These are phyloP conservation scores for Yarrowia yakushimensis DNA, from an alignment of 805 yeast species.

Conservation along the genomic window DNA sequence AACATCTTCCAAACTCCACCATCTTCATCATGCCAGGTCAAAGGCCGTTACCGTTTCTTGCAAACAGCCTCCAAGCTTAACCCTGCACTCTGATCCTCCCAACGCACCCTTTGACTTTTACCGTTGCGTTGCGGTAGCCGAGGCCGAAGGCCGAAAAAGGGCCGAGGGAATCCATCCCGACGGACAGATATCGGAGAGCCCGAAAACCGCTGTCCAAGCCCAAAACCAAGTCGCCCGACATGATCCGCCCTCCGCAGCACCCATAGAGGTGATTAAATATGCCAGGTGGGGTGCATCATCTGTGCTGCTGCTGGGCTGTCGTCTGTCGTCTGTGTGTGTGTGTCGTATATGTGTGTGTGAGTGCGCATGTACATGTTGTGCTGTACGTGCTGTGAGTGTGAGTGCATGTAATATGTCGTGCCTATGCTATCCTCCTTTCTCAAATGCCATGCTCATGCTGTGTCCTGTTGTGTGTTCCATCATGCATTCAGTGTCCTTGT, in stretches of 20 bases:
- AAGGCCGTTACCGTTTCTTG: too few species aligned
- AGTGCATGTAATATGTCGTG: background rate
- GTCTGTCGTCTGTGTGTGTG: background rate
- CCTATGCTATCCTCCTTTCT: background rate
- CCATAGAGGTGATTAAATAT: background rate
- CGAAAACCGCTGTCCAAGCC: background rate
- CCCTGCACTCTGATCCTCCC: background rate
- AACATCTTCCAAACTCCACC: too few species aligned
- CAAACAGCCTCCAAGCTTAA: background rate
- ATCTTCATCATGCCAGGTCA: too few species aligned
- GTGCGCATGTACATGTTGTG: background rate
- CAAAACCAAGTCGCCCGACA: too few species aligned
- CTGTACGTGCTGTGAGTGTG: background rate
- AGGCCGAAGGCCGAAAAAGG: conserved; percentile 14
- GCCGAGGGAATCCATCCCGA: background rate
- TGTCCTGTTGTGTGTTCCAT: background rate
- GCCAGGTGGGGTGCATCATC: background rate
- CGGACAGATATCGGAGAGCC: background rate
- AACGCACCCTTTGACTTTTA: background rate
- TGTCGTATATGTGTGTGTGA: background rate
- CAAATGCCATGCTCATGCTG: conserved; percentile 1
- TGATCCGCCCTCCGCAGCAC: background rate
- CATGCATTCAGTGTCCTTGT: background rate
- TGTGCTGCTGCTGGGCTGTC: background rate
- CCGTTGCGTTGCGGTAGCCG: background rate